Percentiles rank a stretch among this genome's conserved stretches.
Conservation (phyloP, 768 basidiomycete genomes). For the Epithele typhae region DNA sequence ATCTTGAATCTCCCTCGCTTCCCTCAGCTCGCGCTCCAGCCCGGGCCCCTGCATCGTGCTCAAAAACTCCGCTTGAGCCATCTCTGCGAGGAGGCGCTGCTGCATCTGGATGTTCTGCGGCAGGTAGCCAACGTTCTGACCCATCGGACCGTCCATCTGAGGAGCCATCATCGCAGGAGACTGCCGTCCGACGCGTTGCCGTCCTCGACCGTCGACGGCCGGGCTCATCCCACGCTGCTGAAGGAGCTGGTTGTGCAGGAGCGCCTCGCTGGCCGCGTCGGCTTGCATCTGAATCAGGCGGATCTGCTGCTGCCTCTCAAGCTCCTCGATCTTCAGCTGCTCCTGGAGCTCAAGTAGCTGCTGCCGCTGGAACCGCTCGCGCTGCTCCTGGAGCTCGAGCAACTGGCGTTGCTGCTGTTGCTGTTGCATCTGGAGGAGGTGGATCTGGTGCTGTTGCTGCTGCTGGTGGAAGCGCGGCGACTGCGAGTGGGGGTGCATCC, state of each 20-base stretch:
- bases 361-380: constrained; percentile 29
- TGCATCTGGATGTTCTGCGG: constrained; percentile 69
- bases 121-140: constrained; percentile 50
- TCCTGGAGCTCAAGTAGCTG: constrained; percentile 51
- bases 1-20: constrained; percentile 59
- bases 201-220: constrained; percentile 47
- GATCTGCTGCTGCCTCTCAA: constrained; percentile 38
- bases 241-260: constrained; percentile 24
- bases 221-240: constrained; percentile 38
- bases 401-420: constrained; percentile 42
- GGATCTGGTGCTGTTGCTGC: constrained; percentile 60
- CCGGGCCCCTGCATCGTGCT: constrained; percentile 46
- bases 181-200: constrained; percentile 43
- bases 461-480: constrained; percentile 80
- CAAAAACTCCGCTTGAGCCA: constrained; percentile 66
- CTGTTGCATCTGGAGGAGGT: constrained; percentile 66
- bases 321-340: constrained; percentile 56
- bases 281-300: constrained; percentile 1
- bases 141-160: constrained; percentile 34
- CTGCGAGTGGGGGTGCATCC: constrained; percentile 69
- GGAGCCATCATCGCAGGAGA: constrained; percentile 22
- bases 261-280: constrained; percentile 6
- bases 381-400: constrained; percentile 26
- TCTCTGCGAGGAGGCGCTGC: constrained; percentile 71
- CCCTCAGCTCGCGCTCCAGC: constrained; percentile 14